Conservation (phyloP, 805 yeast genomes). For the Schwanniomyces sp. region DNA sequence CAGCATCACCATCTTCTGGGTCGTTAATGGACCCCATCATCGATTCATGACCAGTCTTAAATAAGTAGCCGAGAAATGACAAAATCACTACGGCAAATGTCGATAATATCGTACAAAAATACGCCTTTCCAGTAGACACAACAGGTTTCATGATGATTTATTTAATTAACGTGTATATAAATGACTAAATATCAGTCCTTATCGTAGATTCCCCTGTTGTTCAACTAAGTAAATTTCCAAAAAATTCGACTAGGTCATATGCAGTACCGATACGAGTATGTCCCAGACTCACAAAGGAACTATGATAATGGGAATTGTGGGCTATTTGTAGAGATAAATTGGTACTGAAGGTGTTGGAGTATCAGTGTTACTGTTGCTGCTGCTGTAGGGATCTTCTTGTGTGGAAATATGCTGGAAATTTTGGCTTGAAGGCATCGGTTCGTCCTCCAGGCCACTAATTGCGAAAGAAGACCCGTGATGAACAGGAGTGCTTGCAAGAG, state of each 20-base stretch:
- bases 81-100: constrained; percentile 90
- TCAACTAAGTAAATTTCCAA: not conserved
- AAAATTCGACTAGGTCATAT: not conserved
- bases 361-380: constrained; percentile 12
- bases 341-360: not conserved
- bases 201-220: not conserved
- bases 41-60: constrained; percentile 79
- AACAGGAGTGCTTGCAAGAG: not conserved
- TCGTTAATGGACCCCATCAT: constrained; percentile 90
- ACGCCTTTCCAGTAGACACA: constrained; percentile 73
- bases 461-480: not conserved
- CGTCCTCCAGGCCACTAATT: constrained; percentile 10
- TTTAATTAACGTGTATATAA: not conserved
- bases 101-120: constrained; percentile 92
- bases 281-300: not conserved
- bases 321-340: not conserved
- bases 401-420: constrained; percentile 4
- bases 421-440: constrained; percentile 5
- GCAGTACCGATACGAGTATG: not conserved
- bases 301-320: not conserved
- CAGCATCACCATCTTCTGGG: constrained; percentile 92
- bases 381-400: constrained; percentile 16
- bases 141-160: constrained; percentile 38
- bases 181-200: not conserved
- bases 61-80: constrained; percentile 79